These are phyloP conservation scores for Phalaenopsis equestris DNA, from an alignment of 106 monocot species.

Conservation along the genomic window DNA sequence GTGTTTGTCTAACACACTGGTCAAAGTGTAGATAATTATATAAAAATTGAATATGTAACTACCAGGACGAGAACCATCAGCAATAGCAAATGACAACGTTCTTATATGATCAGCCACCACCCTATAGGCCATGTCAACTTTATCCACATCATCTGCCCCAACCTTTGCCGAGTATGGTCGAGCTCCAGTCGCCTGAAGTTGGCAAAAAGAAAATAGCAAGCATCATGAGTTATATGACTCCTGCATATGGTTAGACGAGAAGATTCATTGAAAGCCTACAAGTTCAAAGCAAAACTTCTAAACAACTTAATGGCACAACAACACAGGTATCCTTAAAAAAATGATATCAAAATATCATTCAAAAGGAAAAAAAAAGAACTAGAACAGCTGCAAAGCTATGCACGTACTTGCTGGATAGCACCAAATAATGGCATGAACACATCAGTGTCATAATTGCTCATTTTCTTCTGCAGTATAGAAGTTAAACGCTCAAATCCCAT, in stretches of 20 bases:
- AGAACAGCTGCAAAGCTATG: not conserved
- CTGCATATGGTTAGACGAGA: not conserved
- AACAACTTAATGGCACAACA: not conserved
- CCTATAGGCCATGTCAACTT: slow-evolving; percentile 91
- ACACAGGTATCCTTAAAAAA: not conserved
- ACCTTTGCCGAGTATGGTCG: slow-evolving; percentile 68
- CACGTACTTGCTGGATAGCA: slow-evolving; percentile 68
- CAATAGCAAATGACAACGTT: slow-evolving; percentile 91
- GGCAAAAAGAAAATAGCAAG: not conserved
- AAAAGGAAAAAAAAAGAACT: not conserved
- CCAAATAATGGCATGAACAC: slow-evolving; percentile 81
- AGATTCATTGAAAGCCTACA: not conserved
- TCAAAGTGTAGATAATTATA: not conserved
- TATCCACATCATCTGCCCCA: slow-evolving; percentile 70
- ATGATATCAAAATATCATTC: not conserved
- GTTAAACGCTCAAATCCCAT: slow-evolving; percentile 91
- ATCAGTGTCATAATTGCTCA: slow-evolving; percentile 99
- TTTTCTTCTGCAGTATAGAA: slow-evolving; percentile 83
- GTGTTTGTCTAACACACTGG: not conserved
- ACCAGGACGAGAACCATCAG: slow-evolving; percentile 96
- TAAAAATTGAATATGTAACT: not conserved
- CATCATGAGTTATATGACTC: not conserved
- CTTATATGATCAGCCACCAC: slow-evolving; percentile 95
- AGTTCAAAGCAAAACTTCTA: not conserved
- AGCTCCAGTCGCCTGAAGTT: slow-evolving; percentile 56